Percentiles rank a stretch among this genome's conserved stretches.
Evolutionary conservation across 2,329 filamentous ascomycete species (phyloP).

Genomic region (Penicillium vulpinum): DNA sequence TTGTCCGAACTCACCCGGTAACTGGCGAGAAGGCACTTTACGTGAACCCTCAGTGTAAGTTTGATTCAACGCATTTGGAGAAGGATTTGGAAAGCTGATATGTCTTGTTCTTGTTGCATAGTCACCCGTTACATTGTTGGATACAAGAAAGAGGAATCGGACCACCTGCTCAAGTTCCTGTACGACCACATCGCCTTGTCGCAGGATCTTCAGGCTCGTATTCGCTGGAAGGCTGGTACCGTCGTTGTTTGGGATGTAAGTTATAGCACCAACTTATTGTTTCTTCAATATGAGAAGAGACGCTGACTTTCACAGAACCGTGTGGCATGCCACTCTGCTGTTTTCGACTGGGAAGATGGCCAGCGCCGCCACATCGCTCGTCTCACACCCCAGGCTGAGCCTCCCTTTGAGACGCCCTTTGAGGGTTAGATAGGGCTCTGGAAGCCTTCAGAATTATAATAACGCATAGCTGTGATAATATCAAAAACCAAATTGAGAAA

Average conservation of each 20-base stretch:
- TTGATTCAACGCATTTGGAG: background rate
- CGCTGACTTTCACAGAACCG: conserved; percentile 56
- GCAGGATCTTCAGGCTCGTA: conserved; percentile 69
- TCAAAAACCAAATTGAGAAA: background rate
- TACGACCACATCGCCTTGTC: conserved; percentile 73
- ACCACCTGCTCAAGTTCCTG: conserved; percentile 72
- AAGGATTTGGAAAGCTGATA: background rate
- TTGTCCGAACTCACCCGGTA: conserved; percentile 76
- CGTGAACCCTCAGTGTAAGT: conserved; percentile 77
- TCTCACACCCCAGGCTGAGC: conserved; percentile 80
- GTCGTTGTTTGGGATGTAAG: conserved; percentile 78
- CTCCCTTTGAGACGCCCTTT: conserved; percentile 70
- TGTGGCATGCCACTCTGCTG: conserved; percentile 73
- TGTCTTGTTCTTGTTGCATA: conserved; percentile 31
- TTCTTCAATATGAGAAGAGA: background rate
- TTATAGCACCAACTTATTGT: conserved; percentile 4
- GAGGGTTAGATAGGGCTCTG: conserved; percentile 23
- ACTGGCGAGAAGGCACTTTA: conserved; percentile 83
- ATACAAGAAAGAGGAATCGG: conserved; percentile 83
- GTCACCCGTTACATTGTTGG: conserved; percentile 80
- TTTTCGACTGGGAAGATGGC: conserved; percentile 79
- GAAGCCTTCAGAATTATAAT: background rate
- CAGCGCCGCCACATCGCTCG: conserved; percentile 76
- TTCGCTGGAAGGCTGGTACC: conserved; percentile 77
- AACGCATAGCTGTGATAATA: background rate